Evolutionary conservation across 2,329 filamentous ascomycete species (phyloP).

Genomic region (Diaporthe sp.): DNA sequence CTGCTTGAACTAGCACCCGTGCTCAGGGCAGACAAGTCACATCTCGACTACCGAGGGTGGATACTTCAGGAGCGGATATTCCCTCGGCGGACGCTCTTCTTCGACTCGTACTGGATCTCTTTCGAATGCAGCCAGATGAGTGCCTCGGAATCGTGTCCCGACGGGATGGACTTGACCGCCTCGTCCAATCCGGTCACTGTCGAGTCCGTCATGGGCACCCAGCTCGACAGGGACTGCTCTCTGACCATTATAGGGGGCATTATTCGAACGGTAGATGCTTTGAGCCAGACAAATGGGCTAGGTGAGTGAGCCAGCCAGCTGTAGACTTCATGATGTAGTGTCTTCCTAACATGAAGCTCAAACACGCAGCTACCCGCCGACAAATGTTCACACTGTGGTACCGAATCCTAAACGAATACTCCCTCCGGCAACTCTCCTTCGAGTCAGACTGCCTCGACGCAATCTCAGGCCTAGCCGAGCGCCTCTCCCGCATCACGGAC

Average conservation of each 20-base stretch:
- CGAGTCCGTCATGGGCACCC: neutral
- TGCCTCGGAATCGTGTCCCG: constrained; percentile 4
- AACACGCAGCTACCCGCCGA: neutral
- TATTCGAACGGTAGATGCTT: neutral
- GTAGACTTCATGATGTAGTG: too few relatives aligned
- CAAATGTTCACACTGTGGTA: constrained; percentile 24
- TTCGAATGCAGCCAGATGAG: constrained; percentile 29
- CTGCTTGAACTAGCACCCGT: constrained; percentile 13
- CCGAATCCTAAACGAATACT: constrained; percentile 23
- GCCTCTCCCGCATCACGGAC: neutral
- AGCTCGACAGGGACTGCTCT: constrained; percentile 27
- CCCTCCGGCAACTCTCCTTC: constrained; percentile 22
- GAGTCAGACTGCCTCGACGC: constrained; percentile 28
- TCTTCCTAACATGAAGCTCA: neutral
- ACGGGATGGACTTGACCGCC: neutral
- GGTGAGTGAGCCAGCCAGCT: neutral
- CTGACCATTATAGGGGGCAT: constrained; percentile 18
- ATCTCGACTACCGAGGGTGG: constrained; percentile 31
- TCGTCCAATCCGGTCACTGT: constrained; percentile 17
- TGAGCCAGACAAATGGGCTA: too few relatives aligned
- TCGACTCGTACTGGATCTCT: constrained; percentile 28
- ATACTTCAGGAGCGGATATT: constrained; percentile 28
- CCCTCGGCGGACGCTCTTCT: constrained; percentile 18
- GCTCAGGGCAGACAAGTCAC: constrained; percentile 16
- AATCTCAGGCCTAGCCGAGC: constrained; percentile 28